These are phyloP conservation scores for Glycine latifolia DNA, from an alignment of 306 rosid genomes.

Conservation along the genomic window DNA sequence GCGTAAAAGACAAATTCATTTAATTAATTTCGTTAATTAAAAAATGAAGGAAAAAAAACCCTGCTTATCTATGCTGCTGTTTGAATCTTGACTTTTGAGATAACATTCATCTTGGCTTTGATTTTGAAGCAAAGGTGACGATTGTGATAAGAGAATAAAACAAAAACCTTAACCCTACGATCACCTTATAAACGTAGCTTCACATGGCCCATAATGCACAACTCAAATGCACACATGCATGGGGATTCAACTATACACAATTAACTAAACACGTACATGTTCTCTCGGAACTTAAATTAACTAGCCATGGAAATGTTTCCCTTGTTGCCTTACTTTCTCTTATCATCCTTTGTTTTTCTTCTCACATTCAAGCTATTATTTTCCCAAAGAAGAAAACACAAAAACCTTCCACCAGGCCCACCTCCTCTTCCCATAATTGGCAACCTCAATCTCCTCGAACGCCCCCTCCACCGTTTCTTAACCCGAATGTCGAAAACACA, in stretches of 20 bases:
- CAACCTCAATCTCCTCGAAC: slow-evolving; percentile 37
- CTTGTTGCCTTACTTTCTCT: neutral
- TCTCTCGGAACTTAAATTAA: too few species aligned
- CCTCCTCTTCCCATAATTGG: slow-evolving; percentile 20
- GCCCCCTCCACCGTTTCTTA: slow-evolving; percentile 39
- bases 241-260: too few species aligned
- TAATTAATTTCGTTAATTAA: too few species aligned
- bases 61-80: neutral
- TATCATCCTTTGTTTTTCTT: neutral
- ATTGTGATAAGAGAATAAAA: neutral
- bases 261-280: too few species aligned
- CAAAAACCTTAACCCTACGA: too few species aligned
- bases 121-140: neutral
- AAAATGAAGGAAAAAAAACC: too few species aligned
- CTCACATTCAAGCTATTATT: neutral
- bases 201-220: too few species aligned
- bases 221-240: too few species aligned
- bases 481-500: neutral
- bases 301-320: neutral
- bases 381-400: neutral
- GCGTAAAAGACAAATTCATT: neutral
- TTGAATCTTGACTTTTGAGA: neutral
- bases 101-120: neutral
- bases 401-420: slow-evolving; percentile 40
- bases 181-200: too few species aligned